Conservation (phyloP, 2,329 filamentous ascomycete species). For the Cladosporium oxysporum region DNA sequence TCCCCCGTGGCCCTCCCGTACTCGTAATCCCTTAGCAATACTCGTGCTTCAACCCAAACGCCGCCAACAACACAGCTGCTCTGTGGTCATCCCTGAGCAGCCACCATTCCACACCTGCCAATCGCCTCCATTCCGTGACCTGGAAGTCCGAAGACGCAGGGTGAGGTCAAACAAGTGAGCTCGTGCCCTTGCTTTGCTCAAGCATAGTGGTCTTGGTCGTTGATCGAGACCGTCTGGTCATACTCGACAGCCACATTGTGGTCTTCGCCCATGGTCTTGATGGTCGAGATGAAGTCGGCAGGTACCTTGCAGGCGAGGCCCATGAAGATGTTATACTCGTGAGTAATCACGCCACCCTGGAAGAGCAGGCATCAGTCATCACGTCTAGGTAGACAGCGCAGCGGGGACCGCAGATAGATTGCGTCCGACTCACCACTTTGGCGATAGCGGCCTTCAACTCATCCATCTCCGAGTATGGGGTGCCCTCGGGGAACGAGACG, state of each 20-base stretch:
- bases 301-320: constrained; percentile 59
- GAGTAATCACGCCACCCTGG: constrained; percentile 72
- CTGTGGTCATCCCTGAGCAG: constrained; percentile 2
- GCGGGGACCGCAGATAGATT: background rate
- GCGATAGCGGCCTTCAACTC: constrained; percentile 71
- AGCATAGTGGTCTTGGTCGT: background rate
- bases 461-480: constrained; percentile 66
- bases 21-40: constrained; percentile 8
- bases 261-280: constrained; percentile 63
- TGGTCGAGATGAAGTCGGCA: constrained; percentile 65
- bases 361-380: constrained; percentile 6
- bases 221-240: constrained; percentile 62
- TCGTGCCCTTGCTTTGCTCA: constrained; percentile 5
- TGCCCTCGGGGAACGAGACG: constrained; percentile 69
- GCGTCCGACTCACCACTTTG: constrained; percentile 54
- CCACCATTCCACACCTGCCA: constrained; percentile 5
- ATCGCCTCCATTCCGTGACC: constrained; percentile 17
- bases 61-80: constrained; percentile 7
- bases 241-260: constrained; percentile 73
- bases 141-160: constrained; percentile 17
- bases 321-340: constrained; percentile 49
- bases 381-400: background rate
- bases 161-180: background rate
- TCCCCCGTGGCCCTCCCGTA: background rate
- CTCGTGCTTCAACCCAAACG: constrained; percentile 12